A percentile compares a stretch with the other conserved stretches of the same genome.
Conservation (phyloP, 305 asterid genomes). For the Solanum hybrid region DNA sequence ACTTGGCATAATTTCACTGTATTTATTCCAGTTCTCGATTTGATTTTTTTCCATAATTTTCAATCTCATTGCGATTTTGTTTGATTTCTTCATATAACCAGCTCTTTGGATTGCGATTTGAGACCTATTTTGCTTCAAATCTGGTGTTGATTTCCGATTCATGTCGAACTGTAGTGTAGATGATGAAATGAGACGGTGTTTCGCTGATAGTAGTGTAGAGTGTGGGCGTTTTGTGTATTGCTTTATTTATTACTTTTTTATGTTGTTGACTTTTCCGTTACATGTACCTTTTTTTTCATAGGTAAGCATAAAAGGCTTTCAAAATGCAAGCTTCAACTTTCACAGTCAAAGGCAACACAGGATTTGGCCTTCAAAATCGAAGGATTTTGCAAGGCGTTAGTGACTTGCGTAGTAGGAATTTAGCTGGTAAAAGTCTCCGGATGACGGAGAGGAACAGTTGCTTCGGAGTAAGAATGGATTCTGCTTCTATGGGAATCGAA, state of each 20-base stretch:
- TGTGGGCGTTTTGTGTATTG: not conserved
- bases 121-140: not conserved
- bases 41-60: not conserved
- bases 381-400: conserved; percentile 21
- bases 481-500: conserved; percentile 37
- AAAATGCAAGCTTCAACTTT: conserved; percentile 61
- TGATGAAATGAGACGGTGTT: not conserved
- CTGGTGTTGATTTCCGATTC: not conserved
- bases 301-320: conserved; percentile 7
- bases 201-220: not conserved
- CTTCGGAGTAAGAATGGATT: conserved; percentile 32
- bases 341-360: conserved; percentile 33
- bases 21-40: not conserved
- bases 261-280: conserved; percentile 29
- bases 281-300: conserved; percentile 19
- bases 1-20: not conserved
- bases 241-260: not conserved
- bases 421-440: conserved; percentile 17
- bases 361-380: conserved; percentile 25
- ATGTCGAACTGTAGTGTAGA: not conserved
- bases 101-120: not conserved
- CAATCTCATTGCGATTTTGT: not conserved
- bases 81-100: not conserved
- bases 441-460: conserved; percentile 33
- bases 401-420: conserved; percentile 18